Base-by-base conservation (phyloP, 805 yeast species). In the Ogataea minuta region DNA sequence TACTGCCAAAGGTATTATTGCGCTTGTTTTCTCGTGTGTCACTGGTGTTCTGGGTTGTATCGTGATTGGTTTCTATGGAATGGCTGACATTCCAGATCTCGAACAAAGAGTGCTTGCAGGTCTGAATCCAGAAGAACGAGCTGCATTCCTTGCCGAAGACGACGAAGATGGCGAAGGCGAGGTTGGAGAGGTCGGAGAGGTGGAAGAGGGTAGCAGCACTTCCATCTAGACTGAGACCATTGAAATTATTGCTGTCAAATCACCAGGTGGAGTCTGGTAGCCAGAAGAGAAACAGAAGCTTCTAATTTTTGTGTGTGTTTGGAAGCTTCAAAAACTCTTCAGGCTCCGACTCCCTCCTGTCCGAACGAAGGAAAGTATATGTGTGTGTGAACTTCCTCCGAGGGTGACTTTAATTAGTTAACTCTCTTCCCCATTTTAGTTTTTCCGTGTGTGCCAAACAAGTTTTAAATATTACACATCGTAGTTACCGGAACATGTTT, bases 1-100 rank as follows among this genome's bases (percentile, higher is more conserved):
- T 77, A 91, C 98, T 35, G 86, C 95, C 42, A 81, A 84, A 60
- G 99, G 99, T 71, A 81, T 84, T 60, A 95, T 91, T 38, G 98
- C 98, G 9, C 69, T 93, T 63, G 91, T 84, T 13, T 91, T 93
- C 73, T 87, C 96, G 6, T 77, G 86, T 71, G 56, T 91, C 52
- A 77, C 95, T 34, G 99, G 93, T 57, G 59, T 87, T 47, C 64
- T 87, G 13, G 99, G 99, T 64, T 68, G 90, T 66, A 70, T 67
- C 41, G 74, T 82, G 50, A 86, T 93, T 57, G 74, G 84, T 34
- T 55, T 80, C 62, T 93, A 91, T 66, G 99, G 99, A 67, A 64
- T 85, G 70, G 72, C 88, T 56, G 98, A 90, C 50, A 72, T 85
- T 62, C 75, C 78, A 59, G 71, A 80, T 62, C 72, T 80, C 38